phyloP scores from a whole-genome alignment of 208 protist species.

The Trichomonas vaginalis region DNA sequence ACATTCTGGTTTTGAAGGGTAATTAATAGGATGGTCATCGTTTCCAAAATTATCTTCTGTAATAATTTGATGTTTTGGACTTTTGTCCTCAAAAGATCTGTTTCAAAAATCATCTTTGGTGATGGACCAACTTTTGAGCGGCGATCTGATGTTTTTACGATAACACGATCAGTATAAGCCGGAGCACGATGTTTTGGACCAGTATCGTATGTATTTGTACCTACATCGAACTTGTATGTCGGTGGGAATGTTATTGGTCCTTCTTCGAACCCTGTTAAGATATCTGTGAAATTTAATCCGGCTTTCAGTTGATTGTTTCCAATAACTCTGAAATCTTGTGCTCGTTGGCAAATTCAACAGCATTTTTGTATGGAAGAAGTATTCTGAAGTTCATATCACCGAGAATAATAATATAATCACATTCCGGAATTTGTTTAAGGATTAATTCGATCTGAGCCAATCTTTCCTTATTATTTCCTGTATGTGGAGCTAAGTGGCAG shows the following conservation, averaged over 20 bases:
- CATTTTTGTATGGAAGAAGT: neutral
- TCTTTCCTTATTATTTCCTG: neutral
- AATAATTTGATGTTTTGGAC: neutral
- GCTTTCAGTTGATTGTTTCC: neutral
- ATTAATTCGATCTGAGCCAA: neutral
- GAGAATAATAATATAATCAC: neutral
- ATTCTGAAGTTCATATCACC: neutral
- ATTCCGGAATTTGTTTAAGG: neutral
- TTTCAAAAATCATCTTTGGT: neutral
- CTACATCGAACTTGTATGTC: slow-evolving; percentile 37
- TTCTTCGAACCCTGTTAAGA: slow-evolving; percentile 30
- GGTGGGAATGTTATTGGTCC: slow-evolving; percentile 30
- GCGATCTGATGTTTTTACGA: neutral
- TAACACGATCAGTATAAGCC: slow-evolving; percentile 32
- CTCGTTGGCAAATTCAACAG: neutral
- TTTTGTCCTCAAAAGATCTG: neutral
- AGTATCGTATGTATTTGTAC: slow-evolving; percentile 22
- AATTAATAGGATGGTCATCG: neutral
- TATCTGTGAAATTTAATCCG: too few relatives aligned
- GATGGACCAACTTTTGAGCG: neutral
- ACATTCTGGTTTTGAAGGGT: too few relatives aligned
- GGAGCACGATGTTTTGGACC: slow-evolving; percentile 24
- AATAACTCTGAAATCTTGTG: neutral
- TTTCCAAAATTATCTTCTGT: neutral
- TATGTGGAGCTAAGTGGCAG: neutral